Evolutionary conservation across 1,284 basidiomycete genomes (phyloP).

Genomic region (Phlebopus sp.): DNA sequence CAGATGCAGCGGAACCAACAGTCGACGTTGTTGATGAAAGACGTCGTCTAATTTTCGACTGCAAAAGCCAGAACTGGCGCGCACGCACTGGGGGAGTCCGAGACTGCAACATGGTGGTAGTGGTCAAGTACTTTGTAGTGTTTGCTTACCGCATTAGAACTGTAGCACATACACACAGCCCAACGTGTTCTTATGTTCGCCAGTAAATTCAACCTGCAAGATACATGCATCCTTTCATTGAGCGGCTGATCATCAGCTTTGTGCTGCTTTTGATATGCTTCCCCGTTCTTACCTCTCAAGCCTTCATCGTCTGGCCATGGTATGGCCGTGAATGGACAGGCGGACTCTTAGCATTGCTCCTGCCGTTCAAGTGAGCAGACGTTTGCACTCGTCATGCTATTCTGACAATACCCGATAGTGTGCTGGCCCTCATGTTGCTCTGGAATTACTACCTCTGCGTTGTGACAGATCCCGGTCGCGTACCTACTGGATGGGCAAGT

Average conservation of each 20-base stretch:
- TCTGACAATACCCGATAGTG: slow-evolving; percentile 40
- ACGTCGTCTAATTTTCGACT: no score
- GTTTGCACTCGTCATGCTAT: background rate
- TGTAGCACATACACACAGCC: no score
- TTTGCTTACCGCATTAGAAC: no score
- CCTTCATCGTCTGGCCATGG: slow-evolving; percentile 92
- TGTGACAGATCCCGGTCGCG: slow-evolving; percentile 77
- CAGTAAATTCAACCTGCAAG: background rate
- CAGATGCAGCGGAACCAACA: no score
- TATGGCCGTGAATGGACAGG: slow-evolving; percentile 71
- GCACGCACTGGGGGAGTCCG: no score
- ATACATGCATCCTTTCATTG: slow-evolving; percentile 49
- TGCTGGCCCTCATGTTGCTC: slow-evolving; percentile 72
- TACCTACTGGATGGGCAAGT: slow-evolving; percentile 79
- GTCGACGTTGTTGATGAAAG: no score
- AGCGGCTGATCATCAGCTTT: slow-evolving; percentile 63
- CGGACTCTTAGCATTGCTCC: slow-evolving; percentile 69
- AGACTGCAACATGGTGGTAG: background rate
- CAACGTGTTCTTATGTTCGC: no score
- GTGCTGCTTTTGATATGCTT: slow-evolving; percentile 82
- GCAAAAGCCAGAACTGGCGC: no score
- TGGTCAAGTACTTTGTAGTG: background rate
- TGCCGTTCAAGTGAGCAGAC: slow-evolving; percentile 83
- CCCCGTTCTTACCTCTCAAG: slow-evolving; percentile 84
- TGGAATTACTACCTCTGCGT: slow-evolving; percentile 89